Base-by-base conservation (phyloP, 2,329 filamentous ascomycete genomes). In the Grosmannia clavigera region DNA sequence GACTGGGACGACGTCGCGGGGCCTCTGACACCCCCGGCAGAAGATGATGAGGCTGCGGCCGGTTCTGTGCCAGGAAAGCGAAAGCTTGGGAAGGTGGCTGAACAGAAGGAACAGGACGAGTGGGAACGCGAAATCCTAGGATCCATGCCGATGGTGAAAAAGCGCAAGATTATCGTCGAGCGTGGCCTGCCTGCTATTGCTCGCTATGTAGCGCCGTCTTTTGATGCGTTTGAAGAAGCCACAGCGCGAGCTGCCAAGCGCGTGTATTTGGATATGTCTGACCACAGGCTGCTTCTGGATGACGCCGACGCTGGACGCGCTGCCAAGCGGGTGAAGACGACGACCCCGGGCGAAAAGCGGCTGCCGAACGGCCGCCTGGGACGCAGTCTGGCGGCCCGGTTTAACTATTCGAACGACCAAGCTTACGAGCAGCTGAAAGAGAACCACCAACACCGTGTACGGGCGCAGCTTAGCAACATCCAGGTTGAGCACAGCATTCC, bases 371-470 rank as follows among this genome's bases (percentile, higher is more conserved):
- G 85, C 19, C 86, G 84, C 57, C 75, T 90, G 51, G 84, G 85
- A 3, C 87, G 86, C 59, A 85, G 89, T 60, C 80, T 96, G 43
- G 83, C 83, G 46, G 83, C 87, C 65, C 86, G 92, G 51, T 99
- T 96, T 78, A 97, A 97, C 70, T 88, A 95, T 61, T 96, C 92
- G 35, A 97, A 97, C 64, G 94, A 99, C 68, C 88, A 94, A 61
- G 92, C 92, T 1, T 99, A 99, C 71, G 92, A 97, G 69, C 84
- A 91, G 62, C 81, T 99, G 53, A 97, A 97, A 73, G 91, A 96
- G 72, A 97, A 96, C 69, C 92, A 95, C 69, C 90, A 95, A 74
- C 91, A 90, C 78, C 97, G 96, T 73, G 89, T 99, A 63, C 85
- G 94, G 65, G 94, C 91, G 58, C 95, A 90, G 1, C 82, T 99